These are phyloP conservation scores for Kernera saxatilis DNA, from an alignment of 345 rosid genomes.

Conservation along the genomic window DNA sequence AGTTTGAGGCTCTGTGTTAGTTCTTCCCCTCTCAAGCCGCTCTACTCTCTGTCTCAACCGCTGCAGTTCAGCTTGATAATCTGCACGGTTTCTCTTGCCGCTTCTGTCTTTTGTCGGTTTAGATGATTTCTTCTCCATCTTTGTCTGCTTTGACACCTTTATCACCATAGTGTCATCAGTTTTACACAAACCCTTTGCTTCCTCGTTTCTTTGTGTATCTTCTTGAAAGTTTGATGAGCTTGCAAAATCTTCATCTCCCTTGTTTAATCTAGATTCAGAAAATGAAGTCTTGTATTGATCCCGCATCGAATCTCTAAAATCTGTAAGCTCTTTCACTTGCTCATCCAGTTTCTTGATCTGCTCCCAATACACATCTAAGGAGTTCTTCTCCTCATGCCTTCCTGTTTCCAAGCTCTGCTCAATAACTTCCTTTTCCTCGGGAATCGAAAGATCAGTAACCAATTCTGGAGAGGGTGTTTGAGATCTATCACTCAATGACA, in stretches of 20 bases:
- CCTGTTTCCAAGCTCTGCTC: constrained; percentile 21
- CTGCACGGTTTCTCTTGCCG: constrained; percentile 27
- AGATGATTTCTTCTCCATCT: constrained; percentile 33
- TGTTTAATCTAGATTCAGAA: constrained; percentile 20
- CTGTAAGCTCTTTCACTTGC: constrained; percentile 43
- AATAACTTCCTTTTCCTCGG: constrained; percentile 28
- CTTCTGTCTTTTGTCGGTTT: constrained; percentile 29
- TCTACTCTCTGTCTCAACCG: constrained; percentile 28
- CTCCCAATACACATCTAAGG: constrained; percentile 47
- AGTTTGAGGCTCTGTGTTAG: constrained; percentile 24
- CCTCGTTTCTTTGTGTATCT: constrained; percentile 38
- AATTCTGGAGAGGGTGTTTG: constrained; percentile 8
- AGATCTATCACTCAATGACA: constrained; percentile 20
- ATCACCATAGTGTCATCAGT: constrained; percentile 8
- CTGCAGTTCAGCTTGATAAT: constrained; percentile 21
- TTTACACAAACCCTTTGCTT: constrained; percentile 20
- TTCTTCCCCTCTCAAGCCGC: constrained; percentile 32
- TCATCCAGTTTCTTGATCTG: constrained; percentile 56
- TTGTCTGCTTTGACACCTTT: constrained; percentile 30
- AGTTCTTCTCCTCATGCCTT: constrained; percentile 15
- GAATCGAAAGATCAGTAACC: constrained; percentile 7
- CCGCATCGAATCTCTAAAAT: constrained; percentile 28
- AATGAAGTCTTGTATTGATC: constrained; percentile 14
- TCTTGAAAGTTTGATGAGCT: constrained; percentile 46
- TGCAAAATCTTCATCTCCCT: constrained; percentile 22